A percentile compares a stretch with the other conserved stretches of the same genome.
These are phyloP conservation scores for Arachnomyces sp. DNA, from an alignment of 2,329 filamentous ascomycete species.

Conservation along the genomic window DNA sequence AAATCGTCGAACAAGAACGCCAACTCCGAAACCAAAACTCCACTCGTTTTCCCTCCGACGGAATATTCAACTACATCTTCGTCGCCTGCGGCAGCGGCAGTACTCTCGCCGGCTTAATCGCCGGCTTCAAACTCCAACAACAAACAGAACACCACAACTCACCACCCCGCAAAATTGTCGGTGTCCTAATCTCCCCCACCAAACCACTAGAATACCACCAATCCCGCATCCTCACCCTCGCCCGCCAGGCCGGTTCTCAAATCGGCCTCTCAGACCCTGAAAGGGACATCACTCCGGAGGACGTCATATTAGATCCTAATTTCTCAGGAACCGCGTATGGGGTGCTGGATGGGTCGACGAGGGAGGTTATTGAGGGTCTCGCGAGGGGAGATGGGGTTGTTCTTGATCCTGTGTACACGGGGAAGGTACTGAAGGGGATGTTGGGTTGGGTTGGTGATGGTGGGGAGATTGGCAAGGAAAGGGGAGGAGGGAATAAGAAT, in stretches of 20 bases:
- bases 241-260: too few species aligned
- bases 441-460: slow-evolving; percentile 59
- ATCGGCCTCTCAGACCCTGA: slow-evolving; percentile 49
- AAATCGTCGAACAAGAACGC: slow-evolving; percentile 56
- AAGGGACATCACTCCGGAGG: slow-evolving; percentile 53
- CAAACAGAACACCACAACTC: too few species aligned
- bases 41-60: too few species aligned
- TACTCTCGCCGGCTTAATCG: slow-evolving; percentile 65
- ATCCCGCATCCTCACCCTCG: too few species aligned
- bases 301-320: slow-evolving; percentile 56
- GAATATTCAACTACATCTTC: slow-evolving; percentile 48
- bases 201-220: too few species aligned
- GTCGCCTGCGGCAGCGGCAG: slow-evolving; percentile 66
- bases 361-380: slow-evolving; percentile 61
- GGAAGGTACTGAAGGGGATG: slow-evolving; percentile 66
- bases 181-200: slow-evolving; percentile 19
- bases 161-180: slow-evolving; percentile 48
- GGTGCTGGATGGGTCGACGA: slow-evolving; percentile 57
- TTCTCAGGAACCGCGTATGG: slow-evolving; percentile 65
- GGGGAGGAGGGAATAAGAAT: slow-evolving; percentile 56
- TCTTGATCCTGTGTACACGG: slow-evolving; percentile 69
- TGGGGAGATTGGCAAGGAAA: slow-evolving; percentile 57
- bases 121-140: slow-evolving; percentile 56
- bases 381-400: slow-evolving; percentile 64
- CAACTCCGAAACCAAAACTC: too few species aligned